Conservation (phyloP, 1,139 yeast genomes). For the Suhomyces ambrosiae region DNA sequence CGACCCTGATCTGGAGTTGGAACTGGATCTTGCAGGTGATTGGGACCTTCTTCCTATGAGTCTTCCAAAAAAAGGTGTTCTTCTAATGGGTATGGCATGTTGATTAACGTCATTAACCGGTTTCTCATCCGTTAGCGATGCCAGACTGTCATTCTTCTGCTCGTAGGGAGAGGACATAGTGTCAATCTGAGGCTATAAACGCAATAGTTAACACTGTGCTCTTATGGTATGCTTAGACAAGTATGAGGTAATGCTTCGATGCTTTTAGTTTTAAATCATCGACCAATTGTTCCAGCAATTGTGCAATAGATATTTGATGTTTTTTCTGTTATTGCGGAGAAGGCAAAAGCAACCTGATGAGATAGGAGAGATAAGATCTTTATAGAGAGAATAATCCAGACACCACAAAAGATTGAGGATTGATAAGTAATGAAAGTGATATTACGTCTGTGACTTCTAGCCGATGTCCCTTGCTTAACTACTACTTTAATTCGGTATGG, state of each 20-base stretch:
- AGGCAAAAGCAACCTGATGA: not conserved
- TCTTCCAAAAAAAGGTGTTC: conserved; percentile 11
- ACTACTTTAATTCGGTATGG: too few relatives aligned
- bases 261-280: not conserved
- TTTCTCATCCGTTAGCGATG: conserved; percentile 5
- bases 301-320: not conserved
- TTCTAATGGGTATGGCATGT: conserved; percentile 3
- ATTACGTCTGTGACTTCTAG: too few relatives aligned
- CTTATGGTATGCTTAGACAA: too few relatives aligned
- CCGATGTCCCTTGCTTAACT: too few relatives aligned
- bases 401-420: too few relatives aligned
- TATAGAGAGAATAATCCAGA: too few relatives aligned
- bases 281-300: conserved; percentile 3
- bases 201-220: too few relatives aligned
- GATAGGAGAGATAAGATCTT: not conserved
- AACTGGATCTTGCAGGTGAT: conserved; percentile 7
- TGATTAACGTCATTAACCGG: conserved; percentile 1
- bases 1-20: conserved; percentile 1
- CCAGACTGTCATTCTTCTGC: conserved; percentile 4
- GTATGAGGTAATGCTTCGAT: too few relatives aligned
- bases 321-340: not conserved
- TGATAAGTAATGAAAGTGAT: too few relatives aligned
- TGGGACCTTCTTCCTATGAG: conserved; percentile 11
- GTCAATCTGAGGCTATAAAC: not conserved
- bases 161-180: conserved; percentile 4